A percentile compares a stretch with the other conserved stretches of the same genome.
phyloP scores from a whole-genome alignment of 148 eudicot species.

The Salicornia ramosissima region DNA sequence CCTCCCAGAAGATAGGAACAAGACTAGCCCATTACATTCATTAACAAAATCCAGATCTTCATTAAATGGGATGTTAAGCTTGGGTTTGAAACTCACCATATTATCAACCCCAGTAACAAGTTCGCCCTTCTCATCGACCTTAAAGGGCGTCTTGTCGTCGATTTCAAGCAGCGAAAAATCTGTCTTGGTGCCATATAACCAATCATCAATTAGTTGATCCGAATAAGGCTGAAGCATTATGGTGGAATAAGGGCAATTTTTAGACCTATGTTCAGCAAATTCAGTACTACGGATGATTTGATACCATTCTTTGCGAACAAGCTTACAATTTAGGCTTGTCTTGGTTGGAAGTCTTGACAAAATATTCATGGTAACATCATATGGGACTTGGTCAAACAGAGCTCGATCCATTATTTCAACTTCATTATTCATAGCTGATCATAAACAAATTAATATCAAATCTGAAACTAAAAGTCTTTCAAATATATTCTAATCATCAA shows the following conservation, averaged over 20 bases:
- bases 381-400: not conserved
- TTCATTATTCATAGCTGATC: not conserved
- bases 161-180: not conserved
- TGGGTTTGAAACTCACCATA: not conserved
- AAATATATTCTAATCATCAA: too few species aligned
- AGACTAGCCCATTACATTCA: not conserved
- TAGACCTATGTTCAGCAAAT: not conserved
- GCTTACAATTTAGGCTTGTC: not conserved
- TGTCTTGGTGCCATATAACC: too few species aligned
- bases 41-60: not conserved
- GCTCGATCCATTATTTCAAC: too few species aligned
- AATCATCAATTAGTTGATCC: too few species aligned
- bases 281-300: not conserved
- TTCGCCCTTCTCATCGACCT: not conserved
- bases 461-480: too few species aligned
- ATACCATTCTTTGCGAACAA: slow-evolving; percentile 12
- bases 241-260: not conserved
- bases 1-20: not conserved
- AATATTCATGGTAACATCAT: not conserved
- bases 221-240: not conserved
- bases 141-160: not conserved
- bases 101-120: not conserved
- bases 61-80: not conserved
- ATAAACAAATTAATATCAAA: too few species aligned
- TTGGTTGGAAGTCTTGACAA: not conserved